Evolutionary conservation across 805 yeast genomes (phyloP).

Genomic region (Wickerhamiella galacta): DNA sequence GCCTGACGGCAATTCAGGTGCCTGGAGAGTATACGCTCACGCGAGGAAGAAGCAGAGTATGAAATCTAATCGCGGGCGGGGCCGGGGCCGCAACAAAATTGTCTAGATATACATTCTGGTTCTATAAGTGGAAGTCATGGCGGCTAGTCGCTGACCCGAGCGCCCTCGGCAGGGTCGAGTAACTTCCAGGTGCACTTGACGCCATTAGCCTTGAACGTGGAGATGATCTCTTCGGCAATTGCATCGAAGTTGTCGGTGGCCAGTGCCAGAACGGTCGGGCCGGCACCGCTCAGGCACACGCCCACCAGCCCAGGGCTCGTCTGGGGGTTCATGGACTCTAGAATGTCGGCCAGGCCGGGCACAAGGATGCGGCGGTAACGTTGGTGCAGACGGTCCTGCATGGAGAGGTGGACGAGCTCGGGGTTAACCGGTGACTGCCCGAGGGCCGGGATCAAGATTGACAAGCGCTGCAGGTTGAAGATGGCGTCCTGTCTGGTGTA

Average conservation of each 20-base stretch:
- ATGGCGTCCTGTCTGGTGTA: constrained; percentile 71
- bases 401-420: constrained; percentile 72
- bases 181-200: constrained; percentile 72
- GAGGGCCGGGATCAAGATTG: constrained; percentile 82
- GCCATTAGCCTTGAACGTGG: constrained; percentile 43
- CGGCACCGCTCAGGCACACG: constrained; percentile 92
- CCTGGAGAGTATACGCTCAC: too few relatives aligned
- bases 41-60: too few relatives aligned
- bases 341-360: constrained; percentile 77
- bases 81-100: too few relatives aligned
- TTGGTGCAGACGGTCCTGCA: constrained; percentile 94
- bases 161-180: constrained; percentile 74
- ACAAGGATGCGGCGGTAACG: constrained; percentile 87
- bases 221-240: constrained; percentile 62
- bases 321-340: constrained; percentile 63
- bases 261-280: constrained; percentile 87
- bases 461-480: constrained; percentile 84
- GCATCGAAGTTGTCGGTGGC: constrained; percentile 78
- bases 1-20: too few relatives aligned
- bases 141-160: too few relatives aligned
- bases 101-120: too few relatives aligned
- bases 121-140: too few relatives aligned
- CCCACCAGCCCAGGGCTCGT: constrained; percentile 78
- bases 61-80: too few relatives aligned
- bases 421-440: constrained; percentile 73